Percentiles rank a stretch among this genome's conserved stretches.
These are phyloP conservation scores for Naegleria gruberi DNA, from an alignment of 208 protist species.

Conservation along the genomic window DNA sequence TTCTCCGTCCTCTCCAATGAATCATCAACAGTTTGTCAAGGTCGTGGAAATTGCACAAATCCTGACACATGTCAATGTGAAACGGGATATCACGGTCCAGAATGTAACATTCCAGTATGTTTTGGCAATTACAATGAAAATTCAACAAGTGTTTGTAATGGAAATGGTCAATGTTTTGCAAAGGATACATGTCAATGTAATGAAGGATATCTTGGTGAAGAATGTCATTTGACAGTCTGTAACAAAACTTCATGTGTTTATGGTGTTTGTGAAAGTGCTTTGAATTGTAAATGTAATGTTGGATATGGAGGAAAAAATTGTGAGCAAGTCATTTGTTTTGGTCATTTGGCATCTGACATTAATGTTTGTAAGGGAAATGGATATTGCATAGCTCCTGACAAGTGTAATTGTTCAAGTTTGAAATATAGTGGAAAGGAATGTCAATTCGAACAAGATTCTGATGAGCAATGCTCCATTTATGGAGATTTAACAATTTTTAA, in stretches of 20 bases:
- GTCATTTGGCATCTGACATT: background rate
- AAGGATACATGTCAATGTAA: background rate
- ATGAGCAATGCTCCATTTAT: too few relatives aligned
- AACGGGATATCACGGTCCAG: background rate
- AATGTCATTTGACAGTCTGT: background rate
- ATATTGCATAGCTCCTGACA: background rate
- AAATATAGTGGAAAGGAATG: too few relatives aligned
- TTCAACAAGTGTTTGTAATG: background rate
- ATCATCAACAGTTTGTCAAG: background rate
- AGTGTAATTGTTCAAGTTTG: background rate
- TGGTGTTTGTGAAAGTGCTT: background rate
- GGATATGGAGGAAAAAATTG: background rate
- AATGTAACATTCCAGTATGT: background rate
- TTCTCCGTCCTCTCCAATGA: too few relatives aligned
- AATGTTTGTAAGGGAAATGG: background rate
- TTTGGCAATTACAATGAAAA: background rate
- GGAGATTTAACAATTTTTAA: too few relatives aligned
- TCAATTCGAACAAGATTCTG: too few relatives aligned
- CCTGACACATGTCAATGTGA: background rate
- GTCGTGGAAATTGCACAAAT: background rate
- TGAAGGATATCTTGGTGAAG: background rate
- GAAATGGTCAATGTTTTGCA: background rate
- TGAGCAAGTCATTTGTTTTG: background rate
- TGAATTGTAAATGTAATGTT: background rate
- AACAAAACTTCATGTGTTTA: background rate